phyloP scores from a whole-genome alignment of 164 flowering plant genomes.

The Pachysandra terminalis region DNA sequence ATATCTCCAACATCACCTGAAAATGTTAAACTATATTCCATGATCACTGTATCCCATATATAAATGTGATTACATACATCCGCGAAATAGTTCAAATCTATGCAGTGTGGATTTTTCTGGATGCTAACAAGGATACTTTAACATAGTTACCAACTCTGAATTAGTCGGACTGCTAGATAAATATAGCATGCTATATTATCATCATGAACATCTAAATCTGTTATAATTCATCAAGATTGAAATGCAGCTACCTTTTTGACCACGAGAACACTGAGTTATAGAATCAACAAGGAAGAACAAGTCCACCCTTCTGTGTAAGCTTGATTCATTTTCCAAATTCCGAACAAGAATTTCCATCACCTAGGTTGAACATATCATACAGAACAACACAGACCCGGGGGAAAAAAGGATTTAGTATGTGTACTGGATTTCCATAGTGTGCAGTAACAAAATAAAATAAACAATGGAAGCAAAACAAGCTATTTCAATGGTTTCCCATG shows the following conservation, averaged over 20 bases:
- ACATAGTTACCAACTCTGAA: too few species aligned
- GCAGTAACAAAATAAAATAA: background rate
- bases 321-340: constrained; percentile 68
- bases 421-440: background rate
- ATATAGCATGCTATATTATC: too few species aligned
- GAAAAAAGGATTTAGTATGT: background rate
- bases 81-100: too few species aligned
- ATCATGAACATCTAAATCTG: too few species aligned
- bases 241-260: constrained; percentile 63
- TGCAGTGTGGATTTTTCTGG: too few species aligned
- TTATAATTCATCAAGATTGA: background rate
- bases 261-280: constrained; percentile 76
- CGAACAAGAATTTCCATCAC: constrained; percentile 69
- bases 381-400: background rate
- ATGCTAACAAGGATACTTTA: too few species aligned
- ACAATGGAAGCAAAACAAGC: too few species aligned
- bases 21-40: constrained; percentile 15
- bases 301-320: constrained; percentile 70
- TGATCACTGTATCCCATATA: background rate
- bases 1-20: constrained; percentile 68
- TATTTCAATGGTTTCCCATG: too few species aligned
- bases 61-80: too few species aligned
- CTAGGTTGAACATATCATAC: constrained; percentile 29
- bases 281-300: constrained; percentile 96
- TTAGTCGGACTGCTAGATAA: too few species aligned